Conservation (phyloP, 352 stramenopile genomes). For the Phytophthora agathidicida region DNA sequence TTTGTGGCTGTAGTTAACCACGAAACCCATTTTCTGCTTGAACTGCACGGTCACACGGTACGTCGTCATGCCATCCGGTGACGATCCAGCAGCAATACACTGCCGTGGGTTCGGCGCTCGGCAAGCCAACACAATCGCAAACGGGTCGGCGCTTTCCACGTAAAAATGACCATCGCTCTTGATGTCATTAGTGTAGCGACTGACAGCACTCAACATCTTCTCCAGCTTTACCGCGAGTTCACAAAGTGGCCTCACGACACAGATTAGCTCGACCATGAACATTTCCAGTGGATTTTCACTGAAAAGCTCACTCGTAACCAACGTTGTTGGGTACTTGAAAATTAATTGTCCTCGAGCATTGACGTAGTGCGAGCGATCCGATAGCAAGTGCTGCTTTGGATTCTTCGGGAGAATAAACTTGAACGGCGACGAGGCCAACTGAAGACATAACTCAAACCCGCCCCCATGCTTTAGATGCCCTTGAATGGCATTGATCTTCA, state of each 20-base stretch:
- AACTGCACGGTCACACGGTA: conserved; percentile 87
- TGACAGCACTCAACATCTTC: conserved; percentile 63
- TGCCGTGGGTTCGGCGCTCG: conserved; percentile 73
- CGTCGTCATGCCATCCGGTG: conserved; percentile 71
- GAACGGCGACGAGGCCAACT: conserved; percentile 67
- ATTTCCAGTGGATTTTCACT: conserved; percentile 86
- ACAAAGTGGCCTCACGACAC: conserved; percentile 84
- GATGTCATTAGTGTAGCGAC: conserved; percentile 80
- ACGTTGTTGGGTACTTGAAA: conserved; percentile 79
- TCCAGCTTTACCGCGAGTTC: conserved; percentile 85
- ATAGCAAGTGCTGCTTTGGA: conserved; percentile 60
- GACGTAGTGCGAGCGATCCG: conserved; percentile 74
- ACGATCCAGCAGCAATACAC: conserved; percentile 74
- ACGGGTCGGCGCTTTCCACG: conserved; percentile 85
- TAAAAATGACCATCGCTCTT: conserved; percentile 80
- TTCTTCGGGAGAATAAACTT: conserved; percentile 73
- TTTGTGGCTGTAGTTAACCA: conserved; percentile 90
- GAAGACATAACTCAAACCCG: conserved; percentile 81
- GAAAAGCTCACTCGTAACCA: conserved; percentile 69
- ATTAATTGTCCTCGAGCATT: conserved; percentile 78
- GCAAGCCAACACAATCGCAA: conserved; percentile 81
- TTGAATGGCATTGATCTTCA: conserved; percentile 81
- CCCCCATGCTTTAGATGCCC: conserved; percentile 78
- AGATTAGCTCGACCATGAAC: conserved; percentile 91
- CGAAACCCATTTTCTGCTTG: conserved; percentile 89